A percentile compares a stretch with the other conserved stretches of the same genome.
These are phyloP conservation scores for Neurospora cerealis DNA, from an alignment of 495 filamentous ascomycete genomes.

Conservation along the genomic window DNA sequence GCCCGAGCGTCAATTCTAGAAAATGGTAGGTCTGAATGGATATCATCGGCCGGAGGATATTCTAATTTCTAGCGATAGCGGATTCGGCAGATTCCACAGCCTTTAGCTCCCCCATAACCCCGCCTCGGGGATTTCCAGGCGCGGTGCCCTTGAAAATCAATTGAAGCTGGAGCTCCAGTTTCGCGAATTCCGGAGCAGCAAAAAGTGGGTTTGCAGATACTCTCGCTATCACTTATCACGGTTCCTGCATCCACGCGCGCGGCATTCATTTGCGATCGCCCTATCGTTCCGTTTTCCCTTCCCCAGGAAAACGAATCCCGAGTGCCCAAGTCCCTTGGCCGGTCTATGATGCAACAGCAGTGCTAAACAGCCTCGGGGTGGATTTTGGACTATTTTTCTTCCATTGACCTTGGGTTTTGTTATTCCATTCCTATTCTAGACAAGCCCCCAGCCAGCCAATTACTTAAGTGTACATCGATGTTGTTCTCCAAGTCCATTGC, in stretches of 20 bases:
- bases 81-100: background rate
- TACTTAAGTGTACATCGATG: constrained; percentile 20
- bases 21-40: background rate
- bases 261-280: background rate
- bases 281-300: background rate
- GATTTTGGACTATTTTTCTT: background rate
- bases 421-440: background rate
- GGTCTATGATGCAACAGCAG: background rate
- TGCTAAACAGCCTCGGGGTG: background rate
- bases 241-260: background rate
- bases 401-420: background rate
- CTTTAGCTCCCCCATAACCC: background rate
- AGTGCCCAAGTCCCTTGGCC: constrained; percentile 1
- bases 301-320: background rate
- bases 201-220: background rate
- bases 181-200: background rate
- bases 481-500: constrained; percentile 30
- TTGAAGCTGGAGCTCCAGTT: background rate
- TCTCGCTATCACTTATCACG: background rate
- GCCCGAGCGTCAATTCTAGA: background rate
- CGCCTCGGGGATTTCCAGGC: background rate
- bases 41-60: background rate
- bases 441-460: background rate
- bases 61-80: background rate
- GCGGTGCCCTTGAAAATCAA: background rate